phyloP scores from a whole-genome alignment of 129 eudicot genomes.

The Pittosporum tobira region DNA sequence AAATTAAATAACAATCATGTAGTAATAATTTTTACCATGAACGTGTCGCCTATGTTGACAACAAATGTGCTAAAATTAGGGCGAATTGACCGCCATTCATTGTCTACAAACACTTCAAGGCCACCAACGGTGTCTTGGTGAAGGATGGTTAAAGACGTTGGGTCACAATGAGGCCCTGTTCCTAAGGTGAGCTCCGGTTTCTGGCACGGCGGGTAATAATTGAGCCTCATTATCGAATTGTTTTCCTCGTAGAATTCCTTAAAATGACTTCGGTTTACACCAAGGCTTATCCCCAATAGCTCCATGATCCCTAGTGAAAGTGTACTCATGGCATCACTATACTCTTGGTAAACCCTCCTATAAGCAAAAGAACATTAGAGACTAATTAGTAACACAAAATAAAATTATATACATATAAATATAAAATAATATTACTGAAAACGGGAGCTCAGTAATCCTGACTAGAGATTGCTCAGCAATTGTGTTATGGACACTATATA shows the following conservation, averaged over 20 bases:
- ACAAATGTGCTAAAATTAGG: constrained; percentile 47
- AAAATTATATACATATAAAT: too few species aligned
- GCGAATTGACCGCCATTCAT: constrained; percentile 47
- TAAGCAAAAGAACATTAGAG: too few species aligned
- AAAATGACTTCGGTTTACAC: constrained; percentile 36
- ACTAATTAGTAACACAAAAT: too few species aligned
- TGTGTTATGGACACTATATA: too few species aligned
- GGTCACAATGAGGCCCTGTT: constrained; percentile 73
- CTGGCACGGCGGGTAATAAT: constrained; percentile 64
- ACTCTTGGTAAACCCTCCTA: constrained; percentile 51
- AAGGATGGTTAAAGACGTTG: constrained; percentile 61
- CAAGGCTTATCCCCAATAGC: constrained; percentile 54
- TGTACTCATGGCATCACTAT: constrained; percentile 49
- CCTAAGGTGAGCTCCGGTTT: constrained; percentile 61
- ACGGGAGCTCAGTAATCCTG: too few species aligned
- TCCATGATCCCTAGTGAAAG: constrained; percentile 70
- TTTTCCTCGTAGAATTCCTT: constrained; percentile 43
- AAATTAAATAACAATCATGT: too few species aligned
- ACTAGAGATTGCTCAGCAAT: too few species aligned
- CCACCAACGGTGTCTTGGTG: constrained; percentile 67
- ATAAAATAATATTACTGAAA: too few species aligned
- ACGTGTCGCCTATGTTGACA: constrained; percentile 60
- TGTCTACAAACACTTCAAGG: constrained; percentile 56
- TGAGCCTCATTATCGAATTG: constrained; percentile 56
- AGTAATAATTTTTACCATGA: too few species aligned